A percentile compares a stretch with the other conserved stretches of the same genome.
phyloP scores from a whole-genome alignment of 768 basidiomycete genomes.

The Mycena galopus region DNA sequence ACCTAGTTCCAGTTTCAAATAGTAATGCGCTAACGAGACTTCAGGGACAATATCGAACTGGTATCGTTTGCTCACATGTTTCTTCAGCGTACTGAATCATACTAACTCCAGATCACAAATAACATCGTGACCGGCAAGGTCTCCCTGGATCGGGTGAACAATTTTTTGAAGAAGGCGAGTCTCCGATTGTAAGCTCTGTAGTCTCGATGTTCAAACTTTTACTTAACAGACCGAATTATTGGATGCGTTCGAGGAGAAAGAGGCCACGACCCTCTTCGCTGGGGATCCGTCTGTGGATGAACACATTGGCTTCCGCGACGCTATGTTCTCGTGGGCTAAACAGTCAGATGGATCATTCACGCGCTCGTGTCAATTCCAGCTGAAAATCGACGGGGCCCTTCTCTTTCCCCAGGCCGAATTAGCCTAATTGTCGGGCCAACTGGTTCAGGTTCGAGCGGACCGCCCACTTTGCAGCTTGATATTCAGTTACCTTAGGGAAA shows the following conservation, averaged over 20 bases:
- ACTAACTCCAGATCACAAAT: constrained; percentile 6
- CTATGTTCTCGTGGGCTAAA: constrained; percentile 67
- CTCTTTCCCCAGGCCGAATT: constrained; percentile 64
- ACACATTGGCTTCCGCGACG: constrained; percentile 65
- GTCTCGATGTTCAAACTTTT: not conserved
- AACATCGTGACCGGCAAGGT: constrained; percentile 62
- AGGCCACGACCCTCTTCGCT: constrained; percentile 28
- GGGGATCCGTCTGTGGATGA: constrained; percentile 31
- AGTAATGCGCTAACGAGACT: not conserved
- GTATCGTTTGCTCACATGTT: not conserved
- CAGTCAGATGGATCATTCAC: constrained; percentile 44
- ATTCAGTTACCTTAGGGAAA: constrained; percentile 70
- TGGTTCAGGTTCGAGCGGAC: constrained; percentile 44
- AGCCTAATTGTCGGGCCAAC: constrained; percentile 75
- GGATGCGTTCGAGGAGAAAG: constrained; percentile 50
- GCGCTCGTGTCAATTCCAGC: constrained; percentile 59
- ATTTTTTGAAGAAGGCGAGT: constrained; percentile 55
- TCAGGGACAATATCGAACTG: not conserved
- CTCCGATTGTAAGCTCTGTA: no score
- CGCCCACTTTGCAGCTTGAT: constrained; percentile 46
- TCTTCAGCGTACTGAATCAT: not conserved
- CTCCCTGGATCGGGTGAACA: constrained; percentile 63
- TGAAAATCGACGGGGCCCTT: constrained; percentile 65
- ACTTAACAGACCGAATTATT: constrained; percentile 63
- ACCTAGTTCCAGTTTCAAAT: not conserved